A percentile compares a stretch with the other conserved stretches of the same genome.
These are phyloP conservation scores for Podospora didyma DNA, from an alignment of 495 filamentous ascomycete genomes.

Conservation along the genomic window DNA sequence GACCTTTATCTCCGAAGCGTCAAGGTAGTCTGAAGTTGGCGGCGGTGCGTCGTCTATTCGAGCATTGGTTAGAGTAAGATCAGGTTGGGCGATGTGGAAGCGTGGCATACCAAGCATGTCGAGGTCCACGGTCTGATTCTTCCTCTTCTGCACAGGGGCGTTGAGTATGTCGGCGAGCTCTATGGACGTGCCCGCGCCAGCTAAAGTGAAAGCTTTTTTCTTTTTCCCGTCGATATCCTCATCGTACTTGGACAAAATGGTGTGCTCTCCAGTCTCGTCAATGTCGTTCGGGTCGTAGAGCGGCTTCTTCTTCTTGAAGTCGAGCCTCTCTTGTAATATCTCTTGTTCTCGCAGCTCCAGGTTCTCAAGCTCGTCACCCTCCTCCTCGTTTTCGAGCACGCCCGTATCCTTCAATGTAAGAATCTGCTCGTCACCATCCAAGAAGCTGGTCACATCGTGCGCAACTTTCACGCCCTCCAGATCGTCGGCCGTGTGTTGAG, in stretches of 20 bases:
- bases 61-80: conserved; percentile 17
- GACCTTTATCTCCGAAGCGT: conserved; percentile 78
- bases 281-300: conserved; percentile 80
- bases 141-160: conserved; percentile 54
- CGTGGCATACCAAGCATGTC: conserved; percentile 55
- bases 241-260: conserved; percentile 83
- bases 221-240: conserved; percentile 94
- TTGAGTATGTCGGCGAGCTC: conserved; percentile 60
- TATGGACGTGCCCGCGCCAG: conserved; percentile 63
- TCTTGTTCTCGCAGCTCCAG: conserved; percentile 74
- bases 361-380: conserved; percentile 90
- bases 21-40: conserved; percentile 80
- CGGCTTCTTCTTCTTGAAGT: conserved; percentile 88
- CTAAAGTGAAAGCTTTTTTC: conserved; percentile 80
- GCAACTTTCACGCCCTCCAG: conserved; percentile 87
- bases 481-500: conserved; percentile 75
- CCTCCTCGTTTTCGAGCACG: conserved; percentile 80
- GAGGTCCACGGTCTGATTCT: conserved; percentile 67
- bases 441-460: conserved; percentile 75
- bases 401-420: conserved; percentile 87
- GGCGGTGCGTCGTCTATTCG: conserved; percentile 52
- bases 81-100: background rate
- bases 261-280: conserved; percentile 59
- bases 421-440: conserved; percentile 75
- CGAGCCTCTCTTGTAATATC: conserved; percentile 67